Evolutionary conservation across 2,329 filamentous ascomycete species (phyloP).

Genomic region (Colletotrichum sp.): DNA sequence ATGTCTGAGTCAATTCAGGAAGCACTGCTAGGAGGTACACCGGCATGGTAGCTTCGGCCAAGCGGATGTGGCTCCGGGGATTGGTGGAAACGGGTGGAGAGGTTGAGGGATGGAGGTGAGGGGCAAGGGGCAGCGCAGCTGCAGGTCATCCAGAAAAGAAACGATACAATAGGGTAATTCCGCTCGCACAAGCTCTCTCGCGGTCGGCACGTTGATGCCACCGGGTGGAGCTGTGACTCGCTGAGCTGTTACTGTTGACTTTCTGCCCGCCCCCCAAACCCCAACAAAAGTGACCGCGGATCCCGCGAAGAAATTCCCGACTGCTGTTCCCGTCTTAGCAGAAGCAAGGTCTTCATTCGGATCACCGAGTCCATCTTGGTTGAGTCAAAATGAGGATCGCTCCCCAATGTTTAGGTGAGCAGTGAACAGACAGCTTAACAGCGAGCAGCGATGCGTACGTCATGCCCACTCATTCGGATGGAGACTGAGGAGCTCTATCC

Average conservation of each 20-base stretch:
- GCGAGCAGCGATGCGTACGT: neutral
- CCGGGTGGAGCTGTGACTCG: neutral
- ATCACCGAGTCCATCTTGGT: neutral
- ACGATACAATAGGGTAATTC: conserved; percentile 7
- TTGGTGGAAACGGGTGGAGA: conserved; percentile 15
- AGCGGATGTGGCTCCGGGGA: conserved; percentile 1
- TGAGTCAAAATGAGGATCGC: neutral
- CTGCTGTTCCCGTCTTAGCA: neutral
- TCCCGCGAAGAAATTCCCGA: neutral
- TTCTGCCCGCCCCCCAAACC: neutral
- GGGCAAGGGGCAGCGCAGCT: neutral
- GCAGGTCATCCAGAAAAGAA: conserved; percentile 17
- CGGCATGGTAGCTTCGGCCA: neutral
- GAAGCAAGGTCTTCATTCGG: neutral
- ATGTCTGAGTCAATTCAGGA: conserved; percentile 9
- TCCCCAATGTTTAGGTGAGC: neutral
- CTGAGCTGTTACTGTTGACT: neutral
- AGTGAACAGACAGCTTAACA: neutral
- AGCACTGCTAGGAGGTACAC: neutral
- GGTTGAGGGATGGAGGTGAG: neutral
- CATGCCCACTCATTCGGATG: neutral
- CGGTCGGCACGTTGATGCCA: neutral
- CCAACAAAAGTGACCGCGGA: neutral
- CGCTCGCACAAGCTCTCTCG: neutral
- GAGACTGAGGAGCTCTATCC: neutral